Evolutionary conservation across 1,139 yeast genomes (phyloP), one percentile per base, ranked within the genome.

Genomic region (Arxiozyma bovina): DNA sequence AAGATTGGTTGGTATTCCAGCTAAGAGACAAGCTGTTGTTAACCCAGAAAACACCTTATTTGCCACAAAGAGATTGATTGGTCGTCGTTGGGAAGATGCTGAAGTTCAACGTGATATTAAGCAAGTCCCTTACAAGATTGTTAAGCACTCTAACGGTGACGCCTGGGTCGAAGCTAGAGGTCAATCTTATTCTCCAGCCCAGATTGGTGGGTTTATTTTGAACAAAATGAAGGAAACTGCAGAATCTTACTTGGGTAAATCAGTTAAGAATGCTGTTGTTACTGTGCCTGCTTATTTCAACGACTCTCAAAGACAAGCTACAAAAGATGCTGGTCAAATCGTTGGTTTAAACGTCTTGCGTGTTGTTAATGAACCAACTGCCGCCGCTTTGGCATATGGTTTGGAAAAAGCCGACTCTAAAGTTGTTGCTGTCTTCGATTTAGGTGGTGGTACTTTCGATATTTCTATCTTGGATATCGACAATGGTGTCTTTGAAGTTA

Each of bases 361-460:
- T 80, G 97, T 91, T 65, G 96, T 91, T 63, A 93, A 91, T 79
- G 99, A 91, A 79, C 98, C 98, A 70, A 91, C 99, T 63, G 98
- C 99, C 60, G 99, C 98, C 64, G 98, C 98, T 57, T 78, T 91
- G 67, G 99, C 99, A 59, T 93, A 91, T 74, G 98, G 98, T 76
- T 80, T 91, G 65, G 98, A 91, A 74, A 86, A 87, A 76, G 80
- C 86, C 62, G 83, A 82, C 67, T 87, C 87, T 76, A 88, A 89
- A 79, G 87, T 89, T 70, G 94, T 91, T 60, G 85, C 94, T 67
- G 93, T 91, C 67, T 91, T 90, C 77, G 98, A 91, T 77, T 83
- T 91, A 73, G 98, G 98, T 82, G 98, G 98, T 78, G 98, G 98
- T 80, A 91, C 98, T 68, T 91, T 91, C 74, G 98, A 91, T 86